Evolutionary conservation across 129 eudicot genomes (phyloP).

Genomic region (Sambucus nigra): DNA sequence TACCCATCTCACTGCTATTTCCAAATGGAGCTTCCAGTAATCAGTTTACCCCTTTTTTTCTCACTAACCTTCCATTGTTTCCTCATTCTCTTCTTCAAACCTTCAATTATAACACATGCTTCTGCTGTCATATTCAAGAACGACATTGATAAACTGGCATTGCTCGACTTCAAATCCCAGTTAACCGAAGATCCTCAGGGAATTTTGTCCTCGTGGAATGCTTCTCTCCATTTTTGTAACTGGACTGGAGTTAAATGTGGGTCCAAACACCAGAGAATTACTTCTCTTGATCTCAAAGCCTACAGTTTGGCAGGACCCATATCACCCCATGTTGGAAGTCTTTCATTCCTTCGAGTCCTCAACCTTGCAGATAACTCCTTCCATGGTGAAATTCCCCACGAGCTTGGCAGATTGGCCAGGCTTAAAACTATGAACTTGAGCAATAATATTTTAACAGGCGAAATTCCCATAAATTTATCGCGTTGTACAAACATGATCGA

Average conservation of each 20-base stretch:
- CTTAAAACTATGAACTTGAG: constrained; percentile 28
- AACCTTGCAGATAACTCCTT: not conserved
- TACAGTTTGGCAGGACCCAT: not conserved
- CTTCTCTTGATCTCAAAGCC: not conserved
- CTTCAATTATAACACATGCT: too few relatives aligned
- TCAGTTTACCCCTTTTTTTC: not conserved
- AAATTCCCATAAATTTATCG: constrained; percentile 15
- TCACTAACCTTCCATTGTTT: not conserved
- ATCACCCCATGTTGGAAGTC: not conserved
- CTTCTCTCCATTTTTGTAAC: not conserved
- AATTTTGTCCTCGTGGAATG: not conserved
- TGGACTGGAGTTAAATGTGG: not conserved
- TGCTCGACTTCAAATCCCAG: not conserved
- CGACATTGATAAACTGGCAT: too few relatives aligned
- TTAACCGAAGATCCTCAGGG: not conserved
- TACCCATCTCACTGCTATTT: too few relatives aligned
- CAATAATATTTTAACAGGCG: constrained; percentile 19
- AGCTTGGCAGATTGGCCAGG: too few relatives aligned
- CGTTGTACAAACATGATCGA: constrained; percentile 18
- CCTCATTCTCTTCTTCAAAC: not conserved
- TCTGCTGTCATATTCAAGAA: too few relatives aligned
- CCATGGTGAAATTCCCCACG: not conserved
- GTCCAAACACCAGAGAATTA: not conserved
- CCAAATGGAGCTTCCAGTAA: constrained; percentile 2
- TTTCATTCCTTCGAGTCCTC: not conserved